Percentiles rank a stretch among this genome's conserved stretches.
These are phyloP conservation scores for Hericium rajendrae DNA, from an alignment of 768 basidiomycete species.

Conservation along the genomic window DNA sequence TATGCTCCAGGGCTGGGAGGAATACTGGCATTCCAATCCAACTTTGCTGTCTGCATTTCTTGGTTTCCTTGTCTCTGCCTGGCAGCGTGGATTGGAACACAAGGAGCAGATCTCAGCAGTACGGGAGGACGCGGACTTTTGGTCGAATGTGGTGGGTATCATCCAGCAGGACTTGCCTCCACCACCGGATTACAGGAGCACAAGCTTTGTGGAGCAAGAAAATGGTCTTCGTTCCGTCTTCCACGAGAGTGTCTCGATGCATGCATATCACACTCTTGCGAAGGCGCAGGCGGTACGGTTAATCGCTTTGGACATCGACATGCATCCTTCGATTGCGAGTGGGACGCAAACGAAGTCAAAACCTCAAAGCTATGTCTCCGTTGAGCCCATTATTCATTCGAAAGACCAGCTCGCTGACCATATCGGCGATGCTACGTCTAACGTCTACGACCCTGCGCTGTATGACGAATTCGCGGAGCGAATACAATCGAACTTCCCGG, in stretches of 20 bases:
- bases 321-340: constrained; percentile 29
- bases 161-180: constrained; percentile 65
- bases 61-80: constrained; percentile 65
- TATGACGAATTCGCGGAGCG: constrained; percentile 50
- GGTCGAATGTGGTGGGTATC: constrained; percentile 58
- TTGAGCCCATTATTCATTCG: constrained; percentile 47
- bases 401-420: constrained; percentile 60
- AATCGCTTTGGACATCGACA: constrained; percentile 63
- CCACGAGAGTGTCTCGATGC: constrained; percentile 50
- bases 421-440: constrained; percentile 58
- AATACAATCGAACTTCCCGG: constrained; percentile 43
- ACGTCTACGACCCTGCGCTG: constrained; percentile 61
- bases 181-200: constrained; percentile 54
- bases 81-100: constrained; percentile 76
- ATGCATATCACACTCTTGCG: constrained; percentile 59
- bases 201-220: constrained; percentile 37
- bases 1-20: constrained; percentile 60
- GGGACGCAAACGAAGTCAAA: constrained; percentile 28
- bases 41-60: constrained; percentile 65
- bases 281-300: constrained; percentile 73
- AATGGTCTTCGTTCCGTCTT: constrained; percentile 42
- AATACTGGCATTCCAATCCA: constrained; percentile 70
- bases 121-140: constrained; percentile 52
- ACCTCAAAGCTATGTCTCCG: constrained; percentile 49
- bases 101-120: constrained; percentile 44